These are phyloP conservation scores for Sordaria brevicollis DNA, from an alignment of 495 filamentous ascomycete genomes.

Conservation along the genomic window DNA sequence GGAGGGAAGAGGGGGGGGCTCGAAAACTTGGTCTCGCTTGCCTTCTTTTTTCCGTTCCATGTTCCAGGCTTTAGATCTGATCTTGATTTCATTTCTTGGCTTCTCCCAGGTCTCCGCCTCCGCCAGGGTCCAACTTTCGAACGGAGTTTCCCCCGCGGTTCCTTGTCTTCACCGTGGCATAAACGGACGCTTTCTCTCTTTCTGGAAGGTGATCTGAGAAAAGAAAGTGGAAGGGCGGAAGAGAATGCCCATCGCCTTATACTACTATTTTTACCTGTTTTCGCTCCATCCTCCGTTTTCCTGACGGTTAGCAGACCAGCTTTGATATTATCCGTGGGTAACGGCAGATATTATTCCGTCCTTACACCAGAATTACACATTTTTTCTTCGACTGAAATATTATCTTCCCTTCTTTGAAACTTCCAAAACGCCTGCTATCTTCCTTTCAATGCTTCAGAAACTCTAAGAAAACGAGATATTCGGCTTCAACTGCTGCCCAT, in stretches of 20 bases:
- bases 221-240: not conserved
- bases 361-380: no score
- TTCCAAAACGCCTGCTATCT: not conserved
- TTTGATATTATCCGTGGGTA: no score
- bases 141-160: not conserved
- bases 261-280: not conserved
- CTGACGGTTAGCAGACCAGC: not conserved
- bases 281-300: not conserved
- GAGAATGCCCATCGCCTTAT: not conserved
- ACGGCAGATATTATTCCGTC: no score
- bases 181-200: not conserved
- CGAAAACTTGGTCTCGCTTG: not conserved
- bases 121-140: not conserved
- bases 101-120: not conserved
- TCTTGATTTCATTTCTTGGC: not conserved
- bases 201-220: not conserved
- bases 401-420: not conserved
- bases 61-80: not conserved
- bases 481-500: slow-evolving; percentile 18
- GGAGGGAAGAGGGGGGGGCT: not conserved
- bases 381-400: not conserved
- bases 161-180: not conserved
- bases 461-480: slow-evolving; percentile 24
- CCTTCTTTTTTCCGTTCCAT: not conserved
- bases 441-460: not conserved